Evolutionary conservation across 345 rosid species (phyloP).

Genomic region (Linum trigynum): DNA sequence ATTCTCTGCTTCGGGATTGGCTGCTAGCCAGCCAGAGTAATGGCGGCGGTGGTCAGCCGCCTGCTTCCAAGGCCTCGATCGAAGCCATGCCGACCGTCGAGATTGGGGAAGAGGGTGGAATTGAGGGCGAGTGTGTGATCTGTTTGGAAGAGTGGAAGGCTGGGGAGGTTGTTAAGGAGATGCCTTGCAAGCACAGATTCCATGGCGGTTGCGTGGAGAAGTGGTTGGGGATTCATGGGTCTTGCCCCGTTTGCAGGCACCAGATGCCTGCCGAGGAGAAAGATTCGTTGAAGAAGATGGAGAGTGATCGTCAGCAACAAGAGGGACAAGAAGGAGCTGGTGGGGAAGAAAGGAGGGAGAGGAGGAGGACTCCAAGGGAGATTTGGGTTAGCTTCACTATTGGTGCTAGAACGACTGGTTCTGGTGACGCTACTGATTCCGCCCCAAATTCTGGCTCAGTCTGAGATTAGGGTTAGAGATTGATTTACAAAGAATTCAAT

Average conservation of each 20-base stretch:
- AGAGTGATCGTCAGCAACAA: neutral
- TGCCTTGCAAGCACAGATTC: slow-evolving; percentile 77
- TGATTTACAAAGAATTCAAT: neutral
- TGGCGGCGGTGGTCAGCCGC: slow-evolving; percentile 38
- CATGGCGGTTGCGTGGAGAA: slow-evolving; percentile 60
- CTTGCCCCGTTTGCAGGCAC: slow-evolving; percentile 80
- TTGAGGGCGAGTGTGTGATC: slow-evolving; percentile 45
- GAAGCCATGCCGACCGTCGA: slow-evolving; percentile 49
- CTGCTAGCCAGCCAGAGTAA: slow-evolving; percentile 13
- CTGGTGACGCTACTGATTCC: slow-evolving; percentile 12
- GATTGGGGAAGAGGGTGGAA: slow-evolving; percentile 24
- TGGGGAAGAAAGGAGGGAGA: slow-evolving; percentile 15
- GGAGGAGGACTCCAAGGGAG: slow-evolving; percentile 32
- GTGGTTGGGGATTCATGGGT: slow-evolving; percentile 70
- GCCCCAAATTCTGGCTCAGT: neutral
- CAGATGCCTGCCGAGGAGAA: slow-evolving; percentile 65
- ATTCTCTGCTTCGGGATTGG: slow-evolving; percentile 32
- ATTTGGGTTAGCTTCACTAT: slow-evolving; percentile 51
- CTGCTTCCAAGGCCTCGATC: slow-evolving; percentile 69
- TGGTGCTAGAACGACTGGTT: slow-evolving; percentile 20
- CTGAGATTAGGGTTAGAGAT: neutral
- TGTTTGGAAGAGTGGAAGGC: slow-evolving; percentile 54
- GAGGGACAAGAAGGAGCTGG: slow-evolving; percentile 16
- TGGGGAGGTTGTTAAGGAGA: slow-evolving; percentile 47
- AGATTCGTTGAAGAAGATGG: slow-evolving; percentile 19